These are phyloP conservation scores for Excoecaria agallocha DNA, from an alignment of 345 rosid genomes.

Conservation along the genomic window DNA sequence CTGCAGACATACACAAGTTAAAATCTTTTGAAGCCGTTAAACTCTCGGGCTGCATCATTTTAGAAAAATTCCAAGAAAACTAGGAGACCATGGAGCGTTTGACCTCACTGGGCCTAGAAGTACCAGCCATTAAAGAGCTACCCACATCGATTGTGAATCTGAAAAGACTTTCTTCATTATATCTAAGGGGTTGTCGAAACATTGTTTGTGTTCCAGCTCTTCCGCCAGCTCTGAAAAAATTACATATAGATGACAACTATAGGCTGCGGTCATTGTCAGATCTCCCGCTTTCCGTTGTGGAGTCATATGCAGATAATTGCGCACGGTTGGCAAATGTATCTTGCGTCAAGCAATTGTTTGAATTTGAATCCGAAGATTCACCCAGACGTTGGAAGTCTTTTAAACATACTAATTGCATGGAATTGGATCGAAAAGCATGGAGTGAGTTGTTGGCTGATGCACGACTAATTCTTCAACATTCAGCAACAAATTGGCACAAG, in stretches of 20 bases:
- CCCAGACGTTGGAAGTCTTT: too few relatives aligned
- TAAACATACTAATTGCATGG: background rate
- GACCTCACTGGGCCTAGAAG: background rate
- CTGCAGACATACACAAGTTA: background rate
- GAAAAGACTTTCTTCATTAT: background rate
- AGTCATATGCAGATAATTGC: background rate
- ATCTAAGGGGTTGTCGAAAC: background rate
- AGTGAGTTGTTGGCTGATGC: background rate
- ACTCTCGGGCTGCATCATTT: constrained; percentile 1
- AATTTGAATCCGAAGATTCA: background rate
- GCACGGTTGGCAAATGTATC: background rate
- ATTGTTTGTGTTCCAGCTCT: background rate
- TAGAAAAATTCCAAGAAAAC: constrained; percentile 8
- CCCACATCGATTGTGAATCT: constrained; percentile 11
- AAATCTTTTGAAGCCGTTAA: background rate
- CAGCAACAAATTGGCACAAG: background rate
- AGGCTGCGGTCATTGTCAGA: background rate
- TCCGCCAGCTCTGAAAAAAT: background rate
- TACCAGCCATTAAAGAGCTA: background rate
- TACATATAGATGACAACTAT: background rate
- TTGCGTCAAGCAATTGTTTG: background rate
- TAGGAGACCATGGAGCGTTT: background rate
- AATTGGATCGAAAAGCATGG: background rate
- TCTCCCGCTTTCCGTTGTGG: background rate
- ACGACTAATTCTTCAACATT: background rate